Evolutionary conservation across 306 rosid species (phyloP), one percentile per base, ranked within the genome.

Genomic region (Glycine tomentella): DNA sequence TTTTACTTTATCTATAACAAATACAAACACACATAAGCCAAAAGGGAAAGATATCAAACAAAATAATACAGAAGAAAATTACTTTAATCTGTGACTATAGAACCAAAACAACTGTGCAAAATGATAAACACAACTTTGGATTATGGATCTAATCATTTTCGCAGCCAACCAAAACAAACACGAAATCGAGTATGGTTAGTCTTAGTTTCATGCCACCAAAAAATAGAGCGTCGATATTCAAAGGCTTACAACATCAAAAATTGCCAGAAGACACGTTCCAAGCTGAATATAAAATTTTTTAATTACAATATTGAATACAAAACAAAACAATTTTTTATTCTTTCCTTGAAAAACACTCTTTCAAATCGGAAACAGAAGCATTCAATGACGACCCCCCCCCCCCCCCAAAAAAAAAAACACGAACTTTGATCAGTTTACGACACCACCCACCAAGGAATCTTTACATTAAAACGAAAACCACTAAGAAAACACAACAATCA

Each of bases 1-100:
- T 82, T 83, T 87, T 40, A 53, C 76, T 45, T 82, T 70, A 42
- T 87, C 95, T 91, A 76, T 36, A 76, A 20, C 8, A 56, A 62
- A 70, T 45, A 77, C 61, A 85, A 40, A 67, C 5, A 58, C 74
- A 79, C 70, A 31, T 8, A 69, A 10, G 76, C 9, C 8, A 50
- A 75, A 38, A 48, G 8, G 31, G 52, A 77, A 16, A 72, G 55
- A 64, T 66, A 85, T 63, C 66, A 61, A 70, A 75, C 25, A 75
- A 79, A 84, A 69, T 13, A 45, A 42, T 77, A 71, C 44, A 13
- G 0, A 16, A 8, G 0, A 31, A 67, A 65, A 69, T 46, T 51
- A 46, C 42, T 16, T 67, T 51, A 67, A 77, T 75, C 80, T 9
- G 17, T 52, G 44, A 77, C 72, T 46, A 82, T 70, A 74, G 74